Conservation (phyloP, 768 basidiomycete species). For the Boletus bicolor region DNA sequence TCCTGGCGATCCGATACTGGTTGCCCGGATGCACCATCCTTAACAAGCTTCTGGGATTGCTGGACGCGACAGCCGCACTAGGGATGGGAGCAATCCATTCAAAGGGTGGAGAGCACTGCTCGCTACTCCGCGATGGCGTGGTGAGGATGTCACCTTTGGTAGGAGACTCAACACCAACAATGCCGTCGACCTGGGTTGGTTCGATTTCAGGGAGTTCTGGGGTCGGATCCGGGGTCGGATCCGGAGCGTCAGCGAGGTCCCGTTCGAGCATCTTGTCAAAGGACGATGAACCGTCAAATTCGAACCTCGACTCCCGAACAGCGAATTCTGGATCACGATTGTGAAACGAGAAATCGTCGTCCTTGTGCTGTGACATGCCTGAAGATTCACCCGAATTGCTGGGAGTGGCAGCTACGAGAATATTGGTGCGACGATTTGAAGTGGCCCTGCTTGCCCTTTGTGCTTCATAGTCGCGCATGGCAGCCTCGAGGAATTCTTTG, state of each 20-base stretch:
- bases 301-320: slow-evolving; percentile 30
- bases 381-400: slow-evolving; percentile 36
- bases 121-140: not conserved
- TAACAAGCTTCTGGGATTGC: slow-evolving; percentile 30
- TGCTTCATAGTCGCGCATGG: slow-evolving; percentile 27
- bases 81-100: slow-evolving; percentile 22
- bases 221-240: slow-evolving; percentile 24
- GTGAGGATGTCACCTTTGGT: not conserved
- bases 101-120: slow-evolving; percentile 12
- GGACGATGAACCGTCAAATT: slow-evolving; percentile 41
- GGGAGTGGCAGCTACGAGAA: slow-evolving; percentile 57
- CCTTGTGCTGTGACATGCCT: slow-evolving; percentile 12
- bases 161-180: slow-evolving; percentile 4
- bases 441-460: slow-evolving; percentile 14
- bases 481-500: slow-evolving; percentile 18
- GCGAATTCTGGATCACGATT: slow-evolving; percentile 9
- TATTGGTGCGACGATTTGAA: slow-evolving; percentile 12
- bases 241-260: slow-evolving; percentile 24
- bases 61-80: slow-evolving; percentile 16
- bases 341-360: slow-evolving; percentile 9
- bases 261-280: slow-evolving; percentile 39
- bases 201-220: slow-evolving; percentile 17
- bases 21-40: slow-evolving; percentile 35
- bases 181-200: slow-evolving; percentile 1
- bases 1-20: slow-evolving; percentile 27